These are phyloP conservation scores for Diutina ranongensis DNA, from an alignment of 1,139 yeast species.

Conservation along the genomic window DNA sequence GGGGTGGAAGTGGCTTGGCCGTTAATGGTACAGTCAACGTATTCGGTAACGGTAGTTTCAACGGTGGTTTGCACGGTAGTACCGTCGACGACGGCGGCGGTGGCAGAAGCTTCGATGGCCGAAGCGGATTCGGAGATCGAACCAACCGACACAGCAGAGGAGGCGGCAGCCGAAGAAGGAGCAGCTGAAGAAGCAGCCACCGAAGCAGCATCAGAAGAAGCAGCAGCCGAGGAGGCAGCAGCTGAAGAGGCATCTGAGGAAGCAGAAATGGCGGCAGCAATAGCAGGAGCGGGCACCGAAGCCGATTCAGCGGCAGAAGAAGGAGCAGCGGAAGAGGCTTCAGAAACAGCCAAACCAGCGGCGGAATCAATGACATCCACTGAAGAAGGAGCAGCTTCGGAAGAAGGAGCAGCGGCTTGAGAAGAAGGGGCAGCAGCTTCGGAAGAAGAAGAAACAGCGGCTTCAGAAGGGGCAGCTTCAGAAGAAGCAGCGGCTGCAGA, in stretches of 20 bases:
- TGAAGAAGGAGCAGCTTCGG: background rate
- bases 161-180: background rate
- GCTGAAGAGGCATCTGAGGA: background rate
- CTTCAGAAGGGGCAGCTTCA: background rate
- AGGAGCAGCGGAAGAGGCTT: background rate
- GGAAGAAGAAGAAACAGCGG: background rate
- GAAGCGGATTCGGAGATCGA: too few relatives aligned
- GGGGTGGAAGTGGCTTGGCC: conserved; percentile 4
- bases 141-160: too few relatives aligned
- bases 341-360: too few relatives aligned
- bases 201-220: background rate
- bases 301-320: background rate
- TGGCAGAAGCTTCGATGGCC: background rate
- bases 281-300: background rate
- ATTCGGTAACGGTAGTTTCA: conserved; percentile 5
- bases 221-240: background rate
- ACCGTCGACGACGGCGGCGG: background rate
- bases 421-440: background rate
- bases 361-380: background rate
- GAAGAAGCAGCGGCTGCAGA: background rate
- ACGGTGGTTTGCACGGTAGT: conserved; percentile 6
- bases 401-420: background rate
- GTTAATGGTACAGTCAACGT: conserved; percentile 4
- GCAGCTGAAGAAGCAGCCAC: background rate
- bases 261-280: background rate